Conservation (phyloP, 2,329 filamentous ascomycete species). For the Diaporthe australafricana region DNA sequence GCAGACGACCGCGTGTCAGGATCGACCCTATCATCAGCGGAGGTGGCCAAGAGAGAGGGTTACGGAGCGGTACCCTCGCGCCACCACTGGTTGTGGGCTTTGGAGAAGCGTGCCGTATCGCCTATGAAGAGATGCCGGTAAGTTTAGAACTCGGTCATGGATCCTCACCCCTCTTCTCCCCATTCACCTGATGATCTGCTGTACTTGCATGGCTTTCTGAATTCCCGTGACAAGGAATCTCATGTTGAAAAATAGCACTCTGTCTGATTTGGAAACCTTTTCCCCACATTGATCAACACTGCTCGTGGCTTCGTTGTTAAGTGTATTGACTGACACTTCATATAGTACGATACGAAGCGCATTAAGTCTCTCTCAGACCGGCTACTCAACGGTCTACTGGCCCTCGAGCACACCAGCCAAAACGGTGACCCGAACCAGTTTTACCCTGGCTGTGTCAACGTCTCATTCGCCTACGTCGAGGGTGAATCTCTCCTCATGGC, state of each 20-base stretch:
- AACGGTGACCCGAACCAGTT: constrained; percentile 87
- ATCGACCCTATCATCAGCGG: constrained; percentile 96
- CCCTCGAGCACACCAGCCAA: constrained; percentile 91
- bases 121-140: constrained; percentile 91
- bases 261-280: constrained; percentile 64
- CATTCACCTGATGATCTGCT: constrained; percentile 79
- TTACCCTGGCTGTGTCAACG: constrained; percentile 97
- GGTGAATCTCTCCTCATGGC: constrained; percentile 98
- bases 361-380: constrained; percentile 86
- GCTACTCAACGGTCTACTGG: constrained; percentile 82
- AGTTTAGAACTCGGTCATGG: constrained; percentile 51
- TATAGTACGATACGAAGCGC: constrained; percentile 89
- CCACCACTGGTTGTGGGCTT: constrained; percentile 92
- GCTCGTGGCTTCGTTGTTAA: constrained; percentile 1
- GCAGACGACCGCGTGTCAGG: constrained; percentile 90
- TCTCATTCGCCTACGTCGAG: constrained; percentile 98
- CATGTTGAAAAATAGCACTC: constrained; percentile 75
- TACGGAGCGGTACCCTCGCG: constrained; percentile 93
- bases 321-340: constrained; percentile 17
- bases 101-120: constrained; percentile 94
- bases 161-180: constrained; percentile 27
- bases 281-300: constrained; percentile 6
- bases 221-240: constrained; percentile 70
- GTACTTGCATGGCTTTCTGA: constrained; percentile 93
- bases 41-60: constrained; percentile 93